Conservation (phyloP, 1,284 basidiomycete genomes). For the Cystobasidiaceae sp. region DNA sequence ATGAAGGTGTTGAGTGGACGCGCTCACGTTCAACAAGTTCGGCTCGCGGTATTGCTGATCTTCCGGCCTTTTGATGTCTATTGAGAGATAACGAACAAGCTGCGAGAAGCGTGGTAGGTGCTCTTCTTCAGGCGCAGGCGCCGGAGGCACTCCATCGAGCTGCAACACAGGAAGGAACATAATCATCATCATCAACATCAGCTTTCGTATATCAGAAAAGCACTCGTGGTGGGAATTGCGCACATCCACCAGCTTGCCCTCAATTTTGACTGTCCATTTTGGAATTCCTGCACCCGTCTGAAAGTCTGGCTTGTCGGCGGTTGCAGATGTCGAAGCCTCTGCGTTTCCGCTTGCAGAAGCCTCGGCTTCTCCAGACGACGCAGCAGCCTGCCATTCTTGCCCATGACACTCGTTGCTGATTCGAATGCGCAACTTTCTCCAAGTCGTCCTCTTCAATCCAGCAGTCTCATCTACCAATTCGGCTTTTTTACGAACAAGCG, state of each 20-base stretch:
- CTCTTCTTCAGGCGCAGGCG: constrained; percentile 12
- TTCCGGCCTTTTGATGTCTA: constrained; percentile 22
- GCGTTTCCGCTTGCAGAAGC: background rate
- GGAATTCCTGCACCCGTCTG: constrained; percentile 71
- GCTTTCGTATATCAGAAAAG: background rate
- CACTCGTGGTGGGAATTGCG: no score
- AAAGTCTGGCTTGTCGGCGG: constrained; percentile 49
- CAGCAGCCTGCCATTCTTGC: constrained; percentile 23
- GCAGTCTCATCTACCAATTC: constrained; percentile 79
- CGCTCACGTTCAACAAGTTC: constrained; percentile 8
- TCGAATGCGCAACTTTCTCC: constrained; percentile 15
- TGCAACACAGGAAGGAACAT: background rate
- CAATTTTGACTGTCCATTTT: constrained; percentile 82
- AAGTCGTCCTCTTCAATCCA: constrained; percentile 28
- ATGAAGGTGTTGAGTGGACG: background rate
- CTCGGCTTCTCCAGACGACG: constrained; percentile 2
- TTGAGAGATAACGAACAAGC: constrained; percentile 18
- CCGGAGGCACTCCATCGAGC: constrained; percentile 8
- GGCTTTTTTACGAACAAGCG: constrained; percentile 79
- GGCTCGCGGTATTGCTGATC: constrained; percentile 21
- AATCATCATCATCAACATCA: background rate
- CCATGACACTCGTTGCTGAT: constrained; percentile 8
- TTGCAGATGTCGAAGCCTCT: background rate
- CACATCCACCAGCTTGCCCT: constrained; percentile 70
- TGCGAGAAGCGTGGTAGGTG: constrained; percentile 17